Evolutionary conservation across 192 early-diverging fungal species (phyloP).

Genomic region (Gonapodya sp.): DNA sequence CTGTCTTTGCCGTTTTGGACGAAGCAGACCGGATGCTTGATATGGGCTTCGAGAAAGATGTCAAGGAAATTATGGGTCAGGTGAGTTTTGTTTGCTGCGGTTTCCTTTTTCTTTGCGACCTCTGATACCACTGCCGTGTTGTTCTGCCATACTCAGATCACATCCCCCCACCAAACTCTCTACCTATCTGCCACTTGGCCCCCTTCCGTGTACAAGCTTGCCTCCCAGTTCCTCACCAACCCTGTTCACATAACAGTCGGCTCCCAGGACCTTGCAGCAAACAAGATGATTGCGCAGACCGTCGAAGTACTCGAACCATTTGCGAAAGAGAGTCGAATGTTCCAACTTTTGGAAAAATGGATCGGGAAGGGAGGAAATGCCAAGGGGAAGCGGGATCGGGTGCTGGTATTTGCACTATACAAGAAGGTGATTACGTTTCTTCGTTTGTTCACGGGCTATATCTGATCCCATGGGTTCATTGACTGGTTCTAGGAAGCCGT

Average conservation of each 20-base stretch:
- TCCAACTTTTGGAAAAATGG: slow-evolving; percentile 60
- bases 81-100: slow-evolving; percentile 69
- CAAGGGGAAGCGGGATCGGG: slow-evolving; percentile 27
- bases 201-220: slow-evolving; percentile 74
- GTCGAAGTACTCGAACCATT: slow-evolving; percentile 79
- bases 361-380: slow-evolving; percentile 59
- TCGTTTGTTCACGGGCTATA: no score
- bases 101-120: slow-evolving; percentile 74
- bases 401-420: slow-evolving; percentile 90
- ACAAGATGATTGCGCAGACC: slow-evolving; percentile 72
- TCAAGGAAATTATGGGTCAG: slow-evolving; percentile 74
- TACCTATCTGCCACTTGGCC: slow-evolving; percentile 82
- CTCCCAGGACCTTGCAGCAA: slow-evolving; percentile 78
- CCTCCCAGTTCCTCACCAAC: slow-evolving; percentile 66
- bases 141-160: background rate
- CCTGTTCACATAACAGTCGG: slow-evolving; percentile 80
- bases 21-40: slow-evolving; percentile 99
- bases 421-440: slow-evolving; percentile 79
- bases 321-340: slow-evolving; percentile 63
- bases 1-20: slow-evolving; percentile 86
- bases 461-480: no score
- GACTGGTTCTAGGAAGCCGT: slow-evolving; percentile 68
- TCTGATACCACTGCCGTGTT: background rate
- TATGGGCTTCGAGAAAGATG: slow-evolving; percentile 83
- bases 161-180: slow-evolving; percentile 7